A percentile compares a stretch with the other conserved stretches of the same genome.
These are phyloP conservation scores for Verticillium nonalfalfae DNA, from an alignment of 2,329 filamentous ascomycete genomes.

Conservation along the genomic window DNA sequence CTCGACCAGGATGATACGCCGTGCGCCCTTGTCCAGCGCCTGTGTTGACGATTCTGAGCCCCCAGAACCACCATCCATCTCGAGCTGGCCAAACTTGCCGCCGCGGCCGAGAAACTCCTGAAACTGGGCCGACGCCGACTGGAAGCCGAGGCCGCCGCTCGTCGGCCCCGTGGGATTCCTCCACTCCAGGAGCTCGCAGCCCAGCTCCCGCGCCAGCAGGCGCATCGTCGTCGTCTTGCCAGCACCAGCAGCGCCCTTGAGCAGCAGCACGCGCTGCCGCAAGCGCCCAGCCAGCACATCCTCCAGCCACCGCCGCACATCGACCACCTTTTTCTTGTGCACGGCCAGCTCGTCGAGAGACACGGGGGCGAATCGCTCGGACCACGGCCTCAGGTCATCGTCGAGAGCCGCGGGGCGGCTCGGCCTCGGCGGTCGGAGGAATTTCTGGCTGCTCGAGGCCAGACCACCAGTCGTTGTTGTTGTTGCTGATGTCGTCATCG, in stretches of 20 bases:
- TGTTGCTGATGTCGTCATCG: constrained; percentile 1
- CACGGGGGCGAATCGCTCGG: constrained; percentile 71
- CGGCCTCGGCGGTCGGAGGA: constrained; percentile 35
- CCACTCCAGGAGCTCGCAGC: constrained; percentile 80
- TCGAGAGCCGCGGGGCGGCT: constrained; percentile 23
- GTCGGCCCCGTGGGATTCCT: constrained; percentile 66
- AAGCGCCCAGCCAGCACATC: constrained; percentile 60
- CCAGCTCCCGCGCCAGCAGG: constrained; percentile 71
- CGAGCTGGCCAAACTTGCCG: constrained; percentile 71
- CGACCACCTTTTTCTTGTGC: constrained; percentile 87
- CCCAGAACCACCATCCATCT: constrained; percentile 29
- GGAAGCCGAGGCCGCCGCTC: constrained; percentile 52
- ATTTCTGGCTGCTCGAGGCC: constrained; percentile 38
- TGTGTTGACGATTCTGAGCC: constrained; percentile 17
- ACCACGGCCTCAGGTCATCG: constrained; percentile 72
- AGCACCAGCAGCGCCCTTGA: constrained; percentile 86
- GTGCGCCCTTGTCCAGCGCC: neutral
- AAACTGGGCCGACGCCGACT: constrained; percentile 74
- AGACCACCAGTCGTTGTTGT: constrained; percentile 1
- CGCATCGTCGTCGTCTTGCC: constrained; percentile 87
- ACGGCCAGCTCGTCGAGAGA: constrained; percentile 82
- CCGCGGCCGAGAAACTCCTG: constrained; percentile 85
- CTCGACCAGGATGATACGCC: constrained; percentile 65
- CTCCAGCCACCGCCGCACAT: constrained; percentile 79
- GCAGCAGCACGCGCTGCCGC: constrained; percentile 68